A percentile compares a stretch with the other conserved stretches of the same genome.
phyloP scores from a whole-genome alignment of 1,284 basidiomycete species.

The Fistulina hepatica region DNA sequence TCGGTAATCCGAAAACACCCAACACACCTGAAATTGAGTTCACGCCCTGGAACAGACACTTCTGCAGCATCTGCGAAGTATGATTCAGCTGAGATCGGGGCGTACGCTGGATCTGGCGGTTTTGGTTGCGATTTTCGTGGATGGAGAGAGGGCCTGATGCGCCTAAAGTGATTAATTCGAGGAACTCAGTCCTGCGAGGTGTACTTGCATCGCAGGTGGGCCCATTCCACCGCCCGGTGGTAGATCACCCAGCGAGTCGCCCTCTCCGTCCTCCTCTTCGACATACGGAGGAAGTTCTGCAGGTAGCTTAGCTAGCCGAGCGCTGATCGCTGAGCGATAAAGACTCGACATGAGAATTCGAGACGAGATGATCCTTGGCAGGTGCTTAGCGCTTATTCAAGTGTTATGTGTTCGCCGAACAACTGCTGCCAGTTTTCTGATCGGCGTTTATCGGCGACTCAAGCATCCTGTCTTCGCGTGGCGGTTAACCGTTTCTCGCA shows the following conservation, averaged over 20 bases:
- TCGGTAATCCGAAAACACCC: too few relatives aligned
- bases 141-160: conserved; percentile 17
- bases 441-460: too few relatives aligned
- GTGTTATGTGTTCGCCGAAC: too few relatives aligned
- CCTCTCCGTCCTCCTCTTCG: conserved; percentile 44
- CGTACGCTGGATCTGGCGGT: conserved; percentile 43
- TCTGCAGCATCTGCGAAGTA: conserved; percentile 74
- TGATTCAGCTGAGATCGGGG: conserved; percentile 63
- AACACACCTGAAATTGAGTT: conserved; percentile 25
- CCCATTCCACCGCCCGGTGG: conserved; percentile 45
- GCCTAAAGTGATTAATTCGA: too few relatives aligned
- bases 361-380: too few relatives aligned
- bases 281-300: conserved; percentile 30
- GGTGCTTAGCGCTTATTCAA: too few relatives aligned
- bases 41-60: conserved; percentile 50
- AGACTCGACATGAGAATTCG: conserved; percentile 51
- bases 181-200: too few relatives aligned
- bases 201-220: conserved; percentile 42
- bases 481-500: too few relatives aligned
- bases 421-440: too few relatives aligned
- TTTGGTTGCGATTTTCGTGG: conserved; percentile 1
- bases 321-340: conserved; percentile 57
- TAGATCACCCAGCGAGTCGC: conserved; percentile 51
- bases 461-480: too few relatives aligned
- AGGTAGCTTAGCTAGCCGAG: conserved; percentile 58